A percentile compares a stretch with the other conserved stretches of the same genome.
These are phyloP conservation scores for Bonia amplexicaulis DNA, from an alignment of 176 grass and related monocot species.

Conservation along the genomic window DNA sequence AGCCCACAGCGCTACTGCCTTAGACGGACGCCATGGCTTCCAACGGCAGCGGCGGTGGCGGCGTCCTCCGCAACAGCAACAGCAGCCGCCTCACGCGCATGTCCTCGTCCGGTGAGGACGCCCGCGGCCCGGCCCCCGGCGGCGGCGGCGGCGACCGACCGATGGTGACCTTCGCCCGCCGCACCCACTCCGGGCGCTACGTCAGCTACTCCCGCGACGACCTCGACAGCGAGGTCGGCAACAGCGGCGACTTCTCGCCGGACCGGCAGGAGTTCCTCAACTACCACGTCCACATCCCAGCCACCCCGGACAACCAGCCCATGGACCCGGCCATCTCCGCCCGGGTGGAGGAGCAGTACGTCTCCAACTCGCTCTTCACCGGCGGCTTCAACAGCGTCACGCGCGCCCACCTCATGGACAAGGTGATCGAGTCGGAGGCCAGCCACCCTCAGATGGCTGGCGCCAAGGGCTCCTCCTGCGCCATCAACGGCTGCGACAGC, in stretches of 20 bases:
- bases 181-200: constrained; percentile 72
- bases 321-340: constrained; percentile 86
- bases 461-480: constrained; percentile 76
- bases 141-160: constrained; percentile 18
- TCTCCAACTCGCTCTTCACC: constrained; percentile 92
- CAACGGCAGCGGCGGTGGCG: constrained; percentile 22
- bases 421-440: constrained; percentile 75
- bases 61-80: constrained; percentile 48
- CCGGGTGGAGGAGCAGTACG: constrained; percentile 87
- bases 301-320: constrained; percentile 84
- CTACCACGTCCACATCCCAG: constrained; percentile 86
- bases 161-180: constrained; percentile 71
- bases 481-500: constrained; percentile 65
- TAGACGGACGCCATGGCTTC: constrained; percentile 34
- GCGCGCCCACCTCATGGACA: constrained; percentile 94
- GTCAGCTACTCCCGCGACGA: constrained; percentile 82
- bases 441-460: constrained; percentile 88
- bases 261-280: constrained; percentile 52
- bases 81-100: constrained; percentile 48
- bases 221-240: constrained; percentile 56
- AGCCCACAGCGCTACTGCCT: neutral
- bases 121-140: neutral
- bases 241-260: constrained; percentile 44
- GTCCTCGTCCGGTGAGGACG: constrained; percentile 39
- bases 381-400: constrained; percentile 91